These are phyloP conservation scores for Arthrobotrys entomopaga DNA, from an alignment of 2,329 filamentous ascomycete species.

Conservation along the genomic window DNA sequence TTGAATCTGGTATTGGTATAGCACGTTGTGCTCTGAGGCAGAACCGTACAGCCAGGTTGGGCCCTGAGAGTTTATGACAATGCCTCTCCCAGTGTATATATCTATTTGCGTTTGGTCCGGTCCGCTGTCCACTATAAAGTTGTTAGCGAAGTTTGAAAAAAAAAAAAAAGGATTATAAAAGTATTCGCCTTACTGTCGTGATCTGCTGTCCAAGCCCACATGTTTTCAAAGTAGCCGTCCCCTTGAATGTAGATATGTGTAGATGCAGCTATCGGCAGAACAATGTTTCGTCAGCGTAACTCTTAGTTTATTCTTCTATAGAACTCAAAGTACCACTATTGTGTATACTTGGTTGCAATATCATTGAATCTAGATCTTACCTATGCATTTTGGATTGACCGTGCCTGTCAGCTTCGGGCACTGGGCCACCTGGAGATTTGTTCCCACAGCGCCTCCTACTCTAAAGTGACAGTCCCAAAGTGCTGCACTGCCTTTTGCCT, in stretches of 20 bases:
- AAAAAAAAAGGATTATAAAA: too few relatives aligned
- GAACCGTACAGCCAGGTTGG: constrained; percentile 64
- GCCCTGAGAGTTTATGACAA: constrained; percentile 60
- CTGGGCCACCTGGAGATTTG: constrained; percentile 62
- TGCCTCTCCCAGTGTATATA: constrained; percentile 59
- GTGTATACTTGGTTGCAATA: too few relatives aligned
- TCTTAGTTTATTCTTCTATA: too few relatives aligned
- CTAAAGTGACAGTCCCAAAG: constrained; percentile 72
- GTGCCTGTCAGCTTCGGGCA: constrained; percentile 64
- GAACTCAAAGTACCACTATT: too few relatives aligned
- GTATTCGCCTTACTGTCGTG: constrained; percentile 56
- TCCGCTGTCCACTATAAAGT: neutral
- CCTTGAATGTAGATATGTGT: constrained; percentile 63
- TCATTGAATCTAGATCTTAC: neutral
- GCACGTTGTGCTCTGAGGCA: constrained; percentile 66
- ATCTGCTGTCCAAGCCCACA: constrained; percentile 62
- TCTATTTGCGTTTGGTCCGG: constrained; percentile 59
- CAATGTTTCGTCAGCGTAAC: neutral
- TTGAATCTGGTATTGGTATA: constrained; percentile 68
- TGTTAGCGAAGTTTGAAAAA: too few relatives aligned
- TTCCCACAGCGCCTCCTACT: constrained; percentile 61
- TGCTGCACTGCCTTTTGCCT: constrained; percentile 64
- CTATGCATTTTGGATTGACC: constrained; percentile 60
- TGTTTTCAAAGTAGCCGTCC: constrained; percentile 65
- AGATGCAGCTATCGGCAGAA: constrained; percentile 58